Evolutionary conservation across 345 rosid genomes (phyloP).

Genomic region (Luvunga scandens): DNA sequence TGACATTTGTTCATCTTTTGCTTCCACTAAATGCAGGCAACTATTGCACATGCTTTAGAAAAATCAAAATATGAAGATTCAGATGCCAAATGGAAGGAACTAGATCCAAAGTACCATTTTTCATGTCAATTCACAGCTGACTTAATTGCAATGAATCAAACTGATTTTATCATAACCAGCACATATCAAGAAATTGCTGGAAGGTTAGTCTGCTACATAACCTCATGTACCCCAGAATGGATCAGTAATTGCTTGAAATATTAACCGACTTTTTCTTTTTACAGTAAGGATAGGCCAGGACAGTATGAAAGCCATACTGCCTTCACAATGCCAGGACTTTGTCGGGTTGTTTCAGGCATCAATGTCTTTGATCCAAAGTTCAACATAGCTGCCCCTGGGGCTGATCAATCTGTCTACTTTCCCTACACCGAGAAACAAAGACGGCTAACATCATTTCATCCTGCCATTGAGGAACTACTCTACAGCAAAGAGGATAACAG

Average conservation of each 20-base stretch:
- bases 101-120: constrained; percentile 85
- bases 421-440: constrained; percentile 56
- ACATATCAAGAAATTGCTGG: constrained; percentile 98
- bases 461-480: constrained; percentile 74
- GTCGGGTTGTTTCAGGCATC: constrained; percentile 85
- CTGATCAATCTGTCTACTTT: constrained; percentile 94
- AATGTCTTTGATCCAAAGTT: constrained; percentile 90
- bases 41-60: constrained; percentile 93
- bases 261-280: constrained; percentile 5
- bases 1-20: not conserved
- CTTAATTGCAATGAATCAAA: constrained; percentile 70
- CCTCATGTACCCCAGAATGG: not conserved
- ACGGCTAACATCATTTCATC: constrained; percentile 55
- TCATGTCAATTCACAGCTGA: constrained; percentile 96
- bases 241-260: not conserved
- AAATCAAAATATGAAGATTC: constrained; percentile 91
- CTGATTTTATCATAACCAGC: constrained; percentile 88
- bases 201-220: constrained; percentile 44
- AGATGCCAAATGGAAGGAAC: constrained; percentile 82
- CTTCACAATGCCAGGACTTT: constrained; percentile 92
- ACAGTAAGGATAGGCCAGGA: constrained; percentile 76
- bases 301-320: constrained; percentile 86
- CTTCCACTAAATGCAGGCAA: constrained; percentile 41
- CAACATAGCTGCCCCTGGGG: constrained; percentile 92
- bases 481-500: constrained; percentile 58